A percentile compares a stretch with the other conserved stretches of the same genome.
Evolutionary conservation across 129 eudicot species (phyloP).

Genomic region (Logfia minima): DNA sequence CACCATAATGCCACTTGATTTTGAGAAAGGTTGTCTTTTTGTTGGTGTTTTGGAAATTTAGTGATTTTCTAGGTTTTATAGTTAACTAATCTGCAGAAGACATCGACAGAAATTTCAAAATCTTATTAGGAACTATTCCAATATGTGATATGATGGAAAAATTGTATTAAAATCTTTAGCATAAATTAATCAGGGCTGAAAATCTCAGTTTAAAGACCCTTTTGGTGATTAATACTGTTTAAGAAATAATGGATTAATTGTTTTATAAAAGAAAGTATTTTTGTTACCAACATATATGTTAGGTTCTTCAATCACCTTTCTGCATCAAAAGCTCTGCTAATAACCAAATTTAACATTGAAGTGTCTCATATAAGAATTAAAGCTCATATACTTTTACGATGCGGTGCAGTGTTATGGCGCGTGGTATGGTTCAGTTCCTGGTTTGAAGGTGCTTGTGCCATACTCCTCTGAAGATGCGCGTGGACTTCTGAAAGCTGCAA

Average conservation of each 20-base stretch:
- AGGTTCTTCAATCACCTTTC: slow-evolving; percentile 6
- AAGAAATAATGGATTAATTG: not conserved
- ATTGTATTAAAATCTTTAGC: not conserved
- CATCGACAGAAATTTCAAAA: not conserved
- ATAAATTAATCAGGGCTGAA: not conserved
- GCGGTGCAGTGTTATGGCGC: slow-evolving; percentile 64
- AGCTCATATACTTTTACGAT: slow-evolving; percentile 6
- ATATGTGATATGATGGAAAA: not conserved
- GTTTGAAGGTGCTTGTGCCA: slow-evolving; percentile 64
- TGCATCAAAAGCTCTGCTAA: slow-evolving; percentile 3
- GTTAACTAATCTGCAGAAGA: not conserved
- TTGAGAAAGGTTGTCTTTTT: not conserved
- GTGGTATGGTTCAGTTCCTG: slow-evolving; percentile 63
- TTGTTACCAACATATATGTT: not conserved
- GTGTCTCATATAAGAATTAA: not conserved
- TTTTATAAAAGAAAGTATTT: not conserved
- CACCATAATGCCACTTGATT: not conserved
- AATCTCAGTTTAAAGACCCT: not conserved
- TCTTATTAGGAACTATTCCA: too few species aligned
- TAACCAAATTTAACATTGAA: not conserved
- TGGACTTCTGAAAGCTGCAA: slow-evolving; percentile 75
- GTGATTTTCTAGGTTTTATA: not conserved
- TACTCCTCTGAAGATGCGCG: slow-evolving; percentile 82
- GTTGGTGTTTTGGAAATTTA: not conserved
- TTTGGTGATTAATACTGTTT: not conserved